These are phyloP conservation scores for Globisporangium orthogonon DNA, from an alignment of 352 stramenopile species.

Conservation along the genomic window DNA sequence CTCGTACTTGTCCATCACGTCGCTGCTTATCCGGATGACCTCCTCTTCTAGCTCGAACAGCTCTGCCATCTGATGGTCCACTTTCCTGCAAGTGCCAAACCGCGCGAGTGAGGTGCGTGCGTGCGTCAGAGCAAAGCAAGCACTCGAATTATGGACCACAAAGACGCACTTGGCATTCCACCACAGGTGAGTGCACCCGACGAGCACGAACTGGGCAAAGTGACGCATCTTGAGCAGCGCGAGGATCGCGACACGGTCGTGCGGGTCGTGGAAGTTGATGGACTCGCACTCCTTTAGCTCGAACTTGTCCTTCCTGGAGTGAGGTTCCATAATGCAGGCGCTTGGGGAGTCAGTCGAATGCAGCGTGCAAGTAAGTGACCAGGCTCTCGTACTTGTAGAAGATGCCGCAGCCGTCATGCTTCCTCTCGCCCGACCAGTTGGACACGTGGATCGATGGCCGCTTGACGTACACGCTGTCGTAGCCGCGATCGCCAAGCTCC, in stretches of 20 bases:
- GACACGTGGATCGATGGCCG: constrained; percentile 78
- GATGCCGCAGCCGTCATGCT: constrained; percentile 83
- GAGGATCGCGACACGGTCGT: constrained; percentile 82
- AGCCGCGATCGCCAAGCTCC: constrained; percentile 60
- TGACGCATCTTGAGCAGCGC: constrained; percentile 79
- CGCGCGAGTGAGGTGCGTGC: not conserved
- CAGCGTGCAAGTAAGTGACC: not conserved
- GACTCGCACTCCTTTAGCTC: constrained; percentile 81
- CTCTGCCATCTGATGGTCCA: constrained; percentile 85
- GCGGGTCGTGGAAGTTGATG: constrained; percentile 82
- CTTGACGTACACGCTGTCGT: constrained; percentile 85
- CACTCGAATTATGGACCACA: not conserved
- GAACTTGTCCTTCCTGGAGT: constrained; percentile 73
- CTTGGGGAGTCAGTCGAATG: not conserved
- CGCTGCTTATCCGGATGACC: constrained; percentile 70
- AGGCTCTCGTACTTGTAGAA: constrained; percentile 67
- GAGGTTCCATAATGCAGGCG: not conserved
- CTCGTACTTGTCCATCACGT: constrained; percentile 81
- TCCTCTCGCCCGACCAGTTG: constrained; percentile 85
- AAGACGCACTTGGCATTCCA: constrained; percentile 78
- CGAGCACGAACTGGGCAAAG: constrained; percentile 73
- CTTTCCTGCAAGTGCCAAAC: constrained; percentile 35
- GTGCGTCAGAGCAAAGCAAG: not conserved
- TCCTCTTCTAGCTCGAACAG: constrained; percentile 81
- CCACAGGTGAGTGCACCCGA: constrained; percentile 83